These are phyloP conservation scores for Atalantia buxifolia DNA, from an alignment of 345 rosid species.

Conservation along the genomic window DNA sequence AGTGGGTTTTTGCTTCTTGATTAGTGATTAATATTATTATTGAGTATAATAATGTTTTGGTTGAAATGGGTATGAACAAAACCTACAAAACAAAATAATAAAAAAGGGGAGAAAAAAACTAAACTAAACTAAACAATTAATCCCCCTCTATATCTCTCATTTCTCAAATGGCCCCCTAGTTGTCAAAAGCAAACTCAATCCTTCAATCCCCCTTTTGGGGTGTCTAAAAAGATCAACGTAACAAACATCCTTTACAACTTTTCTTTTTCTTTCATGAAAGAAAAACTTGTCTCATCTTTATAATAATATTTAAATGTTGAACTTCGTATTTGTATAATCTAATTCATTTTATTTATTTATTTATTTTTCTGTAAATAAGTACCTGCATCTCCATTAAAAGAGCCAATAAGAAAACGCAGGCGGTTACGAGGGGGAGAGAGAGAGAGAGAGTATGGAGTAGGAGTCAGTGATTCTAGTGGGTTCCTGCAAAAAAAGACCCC, in stretches of 20 bases:
- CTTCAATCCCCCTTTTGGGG: not conserved
- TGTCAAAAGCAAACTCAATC: conserved; percentile 22
- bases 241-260: not conserved
- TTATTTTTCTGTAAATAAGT: conserved; percentile 18
- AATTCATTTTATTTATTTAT: not conserved
- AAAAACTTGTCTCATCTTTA: conserved; percentile 27
- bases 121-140: not conserved
- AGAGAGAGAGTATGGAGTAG: conserved; percentile 53
- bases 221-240: conserved; percentile 1
- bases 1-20: conserved; percentile 46
- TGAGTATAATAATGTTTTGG: conserved; percentile 28
- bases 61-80: conserved; percentile 22
- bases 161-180: not conserved
- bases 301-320: conserved; percentile 9
- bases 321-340: conserved; percentile 1
- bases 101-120: not conserved
- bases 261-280: conserved; percentile 12
- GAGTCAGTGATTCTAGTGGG: conserved; percentile 76
- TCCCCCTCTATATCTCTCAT: not conserved
- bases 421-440: conserved; percentile 64
- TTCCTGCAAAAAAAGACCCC: conserved; percentile 45
- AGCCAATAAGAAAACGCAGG: conserved; percentile 71
- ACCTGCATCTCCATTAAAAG: conserved; percentile 38
- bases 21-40: conserved; percentile 19
- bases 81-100: conserved; percentile 9